These are phyloP conservation scores for Marchantia paleacea DNA, from an alignment of 225 moss, liverwort and hornwort species.

Conservation along the genomic window DNA sequence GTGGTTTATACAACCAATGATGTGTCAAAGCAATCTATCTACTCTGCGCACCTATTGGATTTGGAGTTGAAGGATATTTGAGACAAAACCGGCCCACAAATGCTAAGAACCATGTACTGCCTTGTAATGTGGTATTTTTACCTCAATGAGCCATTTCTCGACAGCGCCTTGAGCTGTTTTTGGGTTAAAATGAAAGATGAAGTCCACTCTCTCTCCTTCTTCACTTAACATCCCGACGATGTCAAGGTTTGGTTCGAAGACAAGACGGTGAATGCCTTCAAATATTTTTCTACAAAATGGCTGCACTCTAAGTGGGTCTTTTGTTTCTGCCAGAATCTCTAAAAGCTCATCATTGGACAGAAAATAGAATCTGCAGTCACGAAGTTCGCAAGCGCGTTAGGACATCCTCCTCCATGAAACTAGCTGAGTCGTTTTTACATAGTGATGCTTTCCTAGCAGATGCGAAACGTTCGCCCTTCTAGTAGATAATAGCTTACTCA, in stretches of 20 bases:
- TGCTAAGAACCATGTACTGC: neutral
- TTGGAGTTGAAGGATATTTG: neutral
- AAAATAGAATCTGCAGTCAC: slow-evolving; percentile 54
- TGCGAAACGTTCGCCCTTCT: too few relatives aligned
- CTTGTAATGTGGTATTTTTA: slow-evolving; percentile 8
- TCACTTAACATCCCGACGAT: slow-evolving; percentile 71
- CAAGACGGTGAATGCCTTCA: slow-evolving; percentile 64
- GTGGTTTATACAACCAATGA: too few relatives aligned
- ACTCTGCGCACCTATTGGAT: neutral
- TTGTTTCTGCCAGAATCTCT: slow-evolving; percentile 73
- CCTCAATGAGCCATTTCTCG: slow-evolving; percentile 71
- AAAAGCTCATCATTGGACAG: slow-evolving; percentile 68
- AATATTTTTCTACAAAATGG: slow-evolving; percentile 72
- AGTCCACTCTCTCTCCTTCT: slow-evolving; percentile 69
- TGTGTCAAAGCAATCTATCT: too few relatives aligned
- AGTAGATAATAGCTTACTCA: neutral
- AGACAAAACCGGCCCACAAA: neutral
- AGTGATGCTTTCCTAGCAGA: neutral
- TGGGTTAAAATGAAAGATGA: slow-evolving; percentile 64
- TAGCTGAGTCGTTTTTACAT: neutral
- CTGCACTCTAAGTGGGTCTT: slow-evolving; percentile 66
- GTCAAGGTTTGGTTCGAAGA: slow-evolving; percentile 60
- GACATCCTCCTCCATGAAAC: neutral
- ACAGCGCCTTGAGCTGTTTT: slow-evolving; percentile 63
- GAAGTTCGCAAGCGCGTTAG: neutral